Conservation (phyloP, 257 asterid species). For the Voacanga thouarsii region DNA sequence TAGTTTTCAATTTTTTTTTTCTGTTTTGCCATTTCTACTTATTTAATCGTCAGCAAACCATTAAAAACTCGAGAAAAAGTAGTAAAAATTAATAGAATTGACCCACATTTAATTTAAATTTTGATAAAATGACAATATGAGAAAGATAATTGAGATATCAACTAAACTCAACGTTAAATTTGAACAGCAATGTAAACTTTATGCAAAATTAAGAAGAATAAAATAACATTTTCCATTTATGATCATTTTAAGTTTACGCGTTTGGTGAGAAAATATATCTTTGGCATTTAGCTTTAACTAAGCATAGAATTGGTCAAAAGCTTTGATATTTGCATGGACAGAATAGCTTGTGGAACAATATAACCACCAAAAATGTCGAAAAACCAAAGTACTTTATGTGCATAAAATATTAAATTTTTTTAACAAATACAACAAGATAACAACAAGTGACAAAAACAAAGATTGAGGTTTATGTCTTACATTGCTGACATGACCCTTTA, state of each 20-base stretch:
- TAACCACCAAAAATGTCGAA: not conserved
- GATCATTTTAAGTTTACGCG: constrained; percentile 17
- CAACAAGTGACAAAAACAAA: not conserved
- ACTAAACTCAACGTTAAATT: too few relatives aligned
- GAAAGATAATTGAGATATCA: too few relatives aligned
- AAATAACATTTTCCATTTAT: not conserved
- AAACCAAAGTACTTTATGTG: not conserved
- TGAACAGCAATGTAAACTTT: too few relatives aligned
- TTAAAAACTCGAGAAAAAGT: too few relatives aligned
- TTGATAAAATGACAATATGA: too few relatives aligned
- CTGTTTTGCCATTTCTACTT: too few relatives aligned
- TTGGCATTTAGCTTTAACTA: not conserved
- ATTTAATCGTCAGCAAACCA: too few relatives aligned
- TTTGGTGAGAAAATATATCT: constrained; percentile 21
- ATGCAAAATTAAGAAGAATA: too few relatives aligned
- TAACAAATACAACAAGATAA: constrained; percentile 1
- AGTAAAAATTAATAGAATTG: too few relatives aligned
- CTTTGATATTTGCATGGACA: constrained; percentile 5
- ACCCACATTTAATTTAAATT: too few relatives aligned
- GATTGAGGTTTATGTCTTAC: not conserved
- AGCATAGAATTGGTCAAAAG: not conserved
- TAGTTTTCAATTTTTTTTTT: too few relatives aligned
- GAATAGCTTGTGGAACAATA: constrained; percentile 15
- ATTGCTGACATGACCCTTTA: not conserved
- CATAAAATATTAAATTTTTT: not conserved